phyloP scores from a whole-genome alignment of 805 yeast genomes.

The Pichia ethanolica region DNA sequence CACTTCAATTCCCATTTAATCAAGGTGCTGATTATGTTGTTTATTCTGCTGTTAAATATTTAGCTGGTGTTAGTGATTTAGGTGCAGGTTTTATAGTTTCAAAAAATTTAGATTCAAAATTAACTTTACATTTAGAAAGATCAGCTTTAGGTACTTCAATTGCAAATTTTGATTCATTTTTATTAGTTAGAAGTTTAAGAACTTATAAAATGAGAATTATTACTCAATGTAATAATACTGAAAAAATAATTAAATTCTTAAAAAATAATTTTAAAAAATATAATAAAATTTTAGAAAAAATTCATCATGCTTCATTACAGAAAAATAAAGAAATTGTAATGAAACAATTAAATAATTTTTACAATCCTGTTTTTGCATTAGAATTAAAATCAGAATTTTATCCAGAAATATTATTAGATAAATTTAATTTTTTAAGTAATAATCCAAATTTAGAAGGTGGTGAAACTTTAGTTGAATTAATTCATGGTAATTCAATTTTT shows the following conservation, averaged over 20 bases:
- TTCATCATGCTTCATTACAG: slow-evolving; percentile 44
- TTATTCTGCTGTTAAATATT: slow-evolving; percentile 50
- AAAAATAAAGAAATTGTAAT: slow-evolving; percentile 29
- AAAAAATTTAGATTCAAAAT: slow-evolving; percentile 28
- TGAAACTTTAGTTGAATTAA: slow-evolving; percentile 46
- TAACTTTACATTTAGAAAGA: slow-evolving; percentile 33
- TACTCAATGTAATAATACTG: slow-evolving; percentile 40
- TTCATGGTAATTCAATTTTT: slow-evolving; percentile 29
- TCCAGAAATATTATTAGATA: slow-evolving; percentile 36
- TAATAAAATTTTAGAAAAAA: slow-evolving; percentile 27
- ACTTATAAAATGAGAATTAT: slow-evolving; percentile 44
- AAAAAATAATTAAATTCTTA: slow-evolving; percentile 34
- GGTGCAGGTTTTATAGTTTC: slow-evolving; percentile 46
- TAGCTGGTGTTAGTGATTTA: slow-evolving; percentile 49
- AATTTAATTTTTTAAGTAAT: slow-evolving; percentile 41
- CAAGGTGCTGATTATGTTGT: slow-evolving; percentile 47
- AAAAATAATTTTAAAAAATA: slow-evolving; percentile 28
- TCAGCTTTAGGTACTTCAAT: slow-evolving; percentile 43
- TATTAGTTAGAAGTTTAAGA: slow-evolving; percentile 41
- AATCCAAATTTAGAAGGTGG: slow-evolving; percentile 42
- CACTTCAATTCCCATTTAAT: slow-evolving; percentile 43
- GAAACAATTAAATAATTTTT: slow-evolving; percentile 35
- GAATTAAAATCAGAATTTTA: slow-evolving; percentile 28
- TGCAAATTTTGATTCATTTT: slow-evolving; percentile 42
- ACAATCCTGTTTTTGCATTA: slow-evolving; percentile 43